Conservation (phyloP, 192 early-diverging fungal genomes). For the Coemansia sp. region DNA sequence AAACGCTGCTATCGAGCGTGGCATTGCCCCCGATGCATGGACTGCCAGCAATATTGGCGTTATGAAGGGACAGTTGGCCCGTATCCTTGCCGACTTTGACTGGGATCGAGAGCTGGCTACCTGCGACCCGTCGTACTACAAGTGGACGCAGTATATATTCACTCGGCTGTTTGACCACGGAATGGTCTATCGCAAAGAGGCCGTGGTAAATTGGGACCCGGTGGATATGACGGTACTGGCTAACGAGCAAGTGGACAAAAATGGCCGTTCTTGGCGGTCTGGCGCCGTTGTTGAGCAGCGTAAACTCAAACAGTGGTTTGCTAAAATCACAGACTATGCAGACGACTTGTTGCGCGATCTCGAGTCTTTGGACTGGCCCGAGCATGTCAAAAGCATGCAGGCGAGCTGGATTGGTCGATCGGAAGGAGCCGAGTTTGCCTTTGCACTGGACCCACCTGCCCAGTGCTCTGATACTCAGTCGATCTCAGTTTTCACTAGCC, state of each 20-base stretch:
- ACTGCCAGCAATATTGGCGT: slow-evolving; percentile 76
- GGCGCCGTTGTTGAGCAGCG: slow-evolving; percentile 89
- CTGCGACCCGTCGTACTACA: slow-evolving; percentile 85
- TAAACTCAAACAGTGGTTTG: slow-evolving; percentile 91
- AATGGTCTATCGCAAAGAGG: slow-evolving; percentile 87
- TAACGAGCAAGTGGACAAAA: slow-evolving; percentile 91
- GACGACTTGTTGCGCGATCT: slow-evolving; percentile 81
- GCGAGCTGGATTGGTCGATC: slow-evolving; percentile 92
- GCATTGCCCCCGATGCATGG: slow-evolving; percentile 80
- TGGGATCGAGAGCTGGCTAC: slow-evolving; percentile 92
- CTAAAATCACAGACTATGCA: slow-evolving; percentile 83
- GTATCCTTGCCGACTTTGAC: slow-evolving; percentile 82
- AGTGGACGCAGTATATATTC: slow-evolving; percentile 94
- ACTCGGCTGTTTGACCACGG: slow-evolving; percentile 74
- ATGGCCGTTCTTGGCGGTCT: slow-evolving; percentile 88
- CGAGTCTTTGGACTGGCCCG: slow-evolving; percentile 83
- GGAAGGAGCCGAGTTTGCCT: slow-evolving; percentile 75
- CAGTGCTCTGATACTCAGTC: background rate
- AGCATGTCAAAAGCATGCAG: slow-evolving; percentile 87
- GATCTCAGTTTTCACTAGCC: slow-evolving; percentile 75
- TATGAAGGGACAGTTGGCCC: slow-evolving; percentile 83
- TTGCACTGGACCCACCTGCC: slow-evolving; percentile 26
- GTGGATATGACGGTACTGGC: slow-evolving; percentile 93
- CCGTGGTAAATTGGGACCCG: slow-evolving; percentile 97
- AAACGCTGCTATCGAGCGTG: slow-evolving; percentile 90